phyloP scores from a whole-genome alignment of 2,329 filamentous ascomycete genomes.

The Aureobasidium sp. region DNA sequence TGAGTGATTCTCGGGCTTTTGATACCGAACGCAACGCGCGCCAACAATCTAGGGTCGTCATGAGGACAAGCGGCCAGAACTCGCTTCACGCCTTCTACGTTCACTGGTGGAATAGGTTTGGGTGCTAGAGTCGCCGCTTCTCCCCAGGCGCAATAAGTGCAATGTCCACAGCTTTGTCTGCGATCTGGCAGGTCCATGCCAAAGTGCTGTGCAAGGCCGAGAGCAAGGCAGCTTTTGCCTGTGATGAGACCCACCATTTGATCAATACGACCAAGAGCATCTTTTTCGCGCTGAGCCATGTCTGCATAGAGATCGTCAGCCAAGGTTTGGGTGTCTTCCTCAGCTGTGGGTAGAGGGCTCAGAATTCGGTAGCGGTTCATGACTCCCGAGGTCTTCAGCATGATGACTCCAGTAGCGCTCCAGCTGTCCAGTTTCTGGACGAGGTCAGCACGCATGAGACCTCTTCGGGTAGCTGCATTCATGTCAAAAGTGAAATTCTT shows the following conservation, averaged over 20 bases:
- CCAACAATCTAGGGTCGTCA: constrained; percentile 54
- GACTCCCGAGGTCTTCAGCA: constrained; percentile 48
- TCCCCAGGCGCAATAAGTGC: constrained; percentile 39
- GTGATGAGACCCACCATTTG: constrained; percentile 51
- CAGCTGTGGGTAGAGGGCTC: constrained; percentile 39
- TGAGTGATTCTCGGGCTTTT: constrained; percentile 48
- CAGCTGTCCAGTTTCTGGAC: constrained; percentile 51
- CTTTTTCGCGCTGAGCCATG: constrained; percentile 47
- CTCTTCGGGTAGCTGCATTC: constrained; percentile 30
- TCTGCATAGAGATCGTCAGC: constrained; percentile 43
- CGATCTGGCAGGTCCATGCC: constrained; percentile 45
- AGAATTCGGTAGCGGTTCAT: constrained; percentile 49
- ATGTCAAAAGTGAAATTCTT: constrained; percentile 46
- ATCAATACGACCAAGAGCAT: constrained; percentile 46
- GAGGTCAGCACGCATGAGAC: constrained; percentile 41
- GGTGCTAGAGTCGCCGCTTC: constrained; percentile 31
- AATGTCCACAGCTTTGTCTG: constrained; percentile 47
- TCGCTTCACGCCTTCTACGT: constrained; percentile 35
- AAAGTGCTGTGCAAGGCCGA: constrained; percentile 50
- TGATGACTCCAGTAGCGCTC: constrained; percentile 44
- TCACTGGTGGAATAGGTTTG: constrained; percentile 34
- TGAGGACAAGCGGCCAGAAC: constrained; percentile 40
- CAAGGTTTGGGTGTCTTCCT: constrained; percentile 39
- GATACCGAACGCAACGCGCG: constrained; percentile 57
- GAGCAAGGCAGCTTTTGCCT: constrained; percentile 45